Conservation (phyloP, 345 rosid genomes). For the Rhodamnia argentea region DNA sequence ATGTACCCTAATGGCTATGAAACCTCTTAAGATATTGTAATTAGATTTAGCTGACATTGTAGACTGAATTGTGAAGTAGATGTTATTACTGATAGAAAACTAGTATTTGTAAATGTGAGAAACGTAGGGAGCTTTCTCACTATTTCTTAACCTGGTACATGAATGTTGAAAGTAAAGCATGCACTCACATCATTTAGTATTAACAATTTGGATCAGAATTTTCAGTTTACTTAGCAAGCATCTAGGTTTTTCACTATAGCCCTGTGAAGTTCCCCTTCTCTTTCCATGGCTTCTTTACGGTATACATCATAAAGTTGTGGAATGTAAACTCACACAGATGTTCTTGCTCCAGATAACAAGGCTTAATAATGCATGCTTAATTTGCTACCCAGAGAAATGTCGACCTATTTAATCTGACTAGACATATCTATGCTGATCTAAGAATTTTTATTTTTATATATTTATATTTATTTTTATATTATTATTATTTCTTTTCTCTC, state of each 20-base stretch:
- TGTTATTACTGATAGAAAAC: not conserved
- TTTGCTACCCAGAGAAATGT: not conserved
- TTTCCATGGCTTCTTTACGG: not conserved
- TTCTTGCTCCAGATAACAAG: not conserved
- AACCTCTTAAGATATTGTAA: not conserved
- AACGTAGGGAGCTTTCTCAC: not conserved
- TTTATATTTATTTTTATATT: no score
- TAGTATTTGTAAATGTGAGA: not conserved
- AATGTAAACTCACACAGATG: not conserved
- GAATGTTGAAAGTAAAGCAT: not conserved
- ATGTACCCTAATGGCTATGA: not conserved
- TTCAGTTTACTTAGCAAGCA: not conserved
- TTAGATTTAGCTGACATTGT: not conserved
- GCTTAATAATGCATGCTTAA: not conserved
- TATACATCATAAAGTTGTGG: not conserved
- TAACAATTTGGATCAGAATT: not conserved
- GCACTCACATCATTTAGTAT: not conserved
- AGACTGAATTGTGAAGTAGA: not conserved
- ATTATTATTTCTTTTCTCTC: no score
- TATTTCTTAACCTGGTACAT: not conserved
- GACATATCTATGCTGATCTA: not conserved
- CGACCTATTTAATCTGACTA: not conserved
- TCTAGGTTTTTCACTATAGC: not conserved
- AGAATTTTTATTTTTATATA: not conserved
- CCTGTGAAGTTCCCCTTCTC: not conserved